These are phyloP conservation scores for Anthoceros angustus DNA, from an alignment of 225 moss, liverwort and hornwort genomes.

Conservation along the genomic window DNA sequence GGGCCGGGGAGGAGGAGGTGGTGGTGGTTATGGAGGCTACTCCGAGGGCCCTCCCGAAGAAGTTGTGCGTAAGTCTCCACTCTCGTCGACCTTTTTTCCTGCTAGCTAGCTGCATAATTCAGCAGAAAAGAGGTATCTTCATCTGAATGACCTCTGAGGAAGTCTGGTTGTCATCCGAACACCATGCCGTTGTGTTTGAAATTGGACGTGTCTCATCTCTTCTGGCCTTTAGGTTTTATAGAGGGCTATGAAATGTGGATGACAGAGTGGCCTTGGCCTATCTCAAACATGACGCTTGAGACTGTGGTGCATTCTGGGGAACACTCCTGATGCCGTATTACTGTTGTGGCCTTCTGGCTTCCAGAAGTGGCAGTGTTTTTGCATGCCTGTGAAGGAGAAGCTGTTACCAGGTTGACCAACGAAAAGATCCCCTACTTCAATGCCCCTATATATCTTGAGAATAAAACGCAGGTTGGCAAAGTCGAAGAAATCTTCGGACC, in stretches of 20 bases:
- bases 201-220: no score
- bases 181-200: no score
- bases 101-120: not conserved
- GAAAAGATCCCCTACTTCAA: slow-evolving; percentile 96
- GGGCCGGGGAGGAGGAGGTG: slow-evolving; percentile 42
- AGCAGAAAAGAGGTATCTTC: not conserved
- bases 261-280: no score
- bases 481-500: slow-evolving; percentile 98
- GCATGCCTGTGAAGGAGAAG: slow-evolving; percentile 96
- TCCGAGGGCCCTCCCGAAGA: slow-evolving; percentile 86
- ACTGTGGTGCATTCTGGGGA: not conserved
- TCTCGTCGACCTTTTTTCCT: not conserved
- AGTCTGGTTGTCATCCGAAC: no score
- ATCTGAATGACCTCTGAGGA: no score
- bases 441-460: slow-evolving; percentile 80
- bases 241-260: not conserved
- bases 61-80: slow-evolving; percentile 44
- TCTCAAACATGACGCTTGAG: no score
- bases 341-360: not conserved
- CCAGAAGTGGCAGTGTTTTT: slow-evolving; percentile 87
- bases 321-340: not conserved
- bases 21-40: slow-evolving; percentile 60
- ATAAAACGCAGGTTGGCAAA: slow-evolving; percentile 87
- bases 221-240: not conserved
- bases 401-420: slow-evolving; percentile 74